phyloP scores from a whole-genome alignment of 345 rosid genomes.

The Syzygium aqueum region DNA sequence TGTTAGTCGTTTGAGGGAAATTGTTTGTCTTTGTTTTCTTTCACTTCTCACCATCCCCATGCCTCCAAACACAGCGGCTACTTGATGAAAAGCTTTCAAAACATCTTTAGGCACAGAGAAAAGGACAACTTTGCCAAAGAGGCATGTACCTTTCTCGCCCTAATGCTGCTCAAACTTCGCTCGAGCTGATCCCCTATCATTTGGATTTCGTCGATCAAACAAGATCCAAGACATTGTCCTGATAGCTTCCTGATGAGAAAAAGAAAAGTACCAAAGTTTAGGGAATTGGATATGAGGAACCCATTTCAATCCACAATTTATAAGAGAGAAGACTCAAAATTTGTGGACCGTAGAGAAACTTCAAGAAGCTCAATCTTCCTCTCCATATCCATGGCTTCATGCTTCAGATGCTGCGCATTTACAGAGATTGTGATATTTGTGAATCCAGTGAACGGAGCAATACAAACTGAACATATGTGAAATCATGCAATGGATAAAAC shows the following conservation, averaged over 20 bases:
- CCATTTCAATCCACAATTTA: not conserved
- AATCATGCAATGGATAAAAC: not conserved
- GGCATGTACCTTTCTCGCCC: constrained; percentile 47
- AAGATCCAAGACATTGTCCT: constrained; percentile 37
- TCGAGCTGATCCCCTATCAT: constrained; percentile 30
- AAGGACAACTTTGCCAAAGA: not conserved
- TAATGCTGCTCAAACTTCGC: constrained; percentile 33
- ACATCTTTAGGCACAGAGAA: not conserved
- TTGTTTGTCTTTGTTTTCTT: not conserved
- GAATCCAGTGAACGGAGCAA: not conserved
- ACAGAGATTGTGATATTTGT: not conserved
- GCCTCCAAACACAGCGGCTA: not conserved
- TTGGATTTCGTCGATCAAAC: constrained; percentile 33
- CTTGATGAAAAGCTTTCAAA: not conserved
- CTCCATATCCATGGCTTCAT: constrained; percentile 27
- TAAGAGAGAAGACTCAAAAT: not conserved
- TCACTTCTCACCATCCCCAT: not conserved
- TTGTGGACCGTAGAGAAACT: constrained; percentile 31
- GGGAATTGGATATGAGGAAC: not conserved
- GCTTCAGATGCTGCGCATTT: constrained; percentile 29
- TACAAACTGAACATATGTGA: not conserved
- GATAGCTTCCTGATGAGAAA: constrained; percentile 31
- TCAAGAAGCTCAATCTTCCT: constrained; percentile 47
- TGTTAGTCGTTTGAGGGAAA: not conserved
- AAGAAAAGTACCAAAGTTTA: not conserved